Percentiles rank a stretch among this genome's conserved stretches.
These are phyloP conservation scores for Chytriomyces confervae DNA, from an alignment of 192 early-diverging fungal species.

Conservation along the genomic window DNA sequence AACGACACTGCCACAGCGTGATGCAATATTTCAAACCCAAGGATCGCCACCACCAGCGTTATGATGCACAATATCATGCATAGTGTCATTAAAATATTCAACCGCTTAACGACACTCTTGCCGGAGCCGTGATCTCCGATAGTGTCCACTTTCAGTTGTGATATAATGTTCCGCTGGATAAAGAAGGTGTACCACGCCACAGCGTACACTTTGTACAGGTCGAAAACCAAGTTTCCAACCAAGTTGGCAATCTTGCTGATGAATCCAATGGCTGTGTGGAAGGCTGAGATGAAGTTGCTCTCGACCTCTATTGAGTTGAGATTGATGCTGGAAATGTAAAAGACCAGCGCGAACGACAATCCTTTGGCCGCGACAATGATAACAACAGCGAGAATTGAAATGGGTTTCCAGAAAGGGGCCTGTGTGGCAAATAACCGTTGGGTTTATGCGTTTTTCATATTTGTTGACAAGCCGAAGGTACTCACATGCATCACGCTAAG, in stretches of 20 bases:
- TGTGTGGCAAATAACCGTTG: background rate
- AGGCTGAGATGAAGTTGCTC: too few species aligned
- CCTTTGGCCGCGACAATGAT: background rate
- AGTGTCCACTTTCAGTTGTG: background rate
- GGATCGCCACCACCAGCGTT: background rate
- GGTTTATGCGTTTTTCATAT: too few species aligned
- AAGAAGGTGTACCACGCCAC: background rate
- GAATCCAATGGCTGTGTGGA: background rate
- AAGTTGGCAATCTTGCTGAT: constrained; percentile 2
- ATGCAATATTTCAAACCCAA: background rate
- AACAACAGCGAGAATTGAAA: background rate
- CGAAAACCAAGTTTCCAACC: constrained; percentile 5
- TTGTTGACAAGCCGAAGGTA: too few species aligned
- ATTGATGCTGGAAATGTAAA: constrained; percentile 2
- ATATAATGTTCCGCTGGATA: background rate
- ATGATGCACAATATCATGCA: background rate
- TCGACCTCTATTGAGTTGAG: background rate
- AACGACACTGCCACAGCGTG: background rate
- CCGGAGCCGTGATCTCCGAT: background rate
- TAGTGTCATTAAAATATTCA: background rate
- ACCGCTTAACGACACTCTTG: background rate
- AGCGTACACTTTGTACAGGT: constrained; percentile 6
- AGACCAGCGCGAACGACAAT: constrained; percentile 4
- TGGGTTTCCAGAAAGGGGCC: background rate
- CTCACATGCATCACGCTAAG: background rate